Conservation (phyloP, 768 basidiomycete species). For the Boletus fagicola region DNA sequence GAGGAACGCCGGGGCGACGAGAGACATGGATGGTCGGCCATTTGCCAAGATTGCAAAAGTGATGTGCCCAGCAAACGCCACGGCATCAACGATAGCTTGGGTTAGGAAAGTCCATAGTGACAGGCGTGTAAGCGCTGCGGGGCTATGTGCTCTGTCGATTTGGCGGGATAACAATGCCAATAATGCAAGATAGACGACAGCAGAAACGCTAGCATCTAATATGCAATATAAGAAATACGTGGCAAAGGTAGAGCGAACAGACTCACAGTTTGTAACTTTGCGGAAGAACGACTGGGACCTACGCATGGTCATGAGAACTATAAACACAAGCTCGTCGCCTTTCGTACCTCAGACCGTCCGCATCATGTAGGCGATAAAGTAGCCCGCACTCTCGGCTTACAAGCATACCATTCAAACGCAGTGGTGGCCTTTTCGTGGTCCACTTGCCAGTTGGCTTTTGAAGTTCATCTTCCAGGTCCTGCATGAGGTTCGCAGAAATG, state of each 20-base stretch:
- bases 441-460: slow-evolving; percentile 71
- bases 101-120: slow-evolving; percentile 82
- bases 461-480: slow-evolving; percentile 70
- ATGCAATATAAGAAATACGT: slow-evolving; percentile 5
- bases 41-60: slow-evolving; percentile 86
- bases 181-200: slow-evolving; percentile 62
- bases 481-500: slow-evolving; percentile 55
- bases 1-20: slow-evolving; percentile 82
- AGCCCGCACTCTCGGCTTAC: slow-evolving; percentile 82
- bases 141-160: slow-evolving; percentile 70
- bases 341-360: slow-evolving; percentile 65
- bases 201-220: slow-evolving; percentile 71
- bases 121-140: slow-evolving; percentile 72
- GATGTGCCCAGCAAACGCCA: slow-evolving; percentile 85
- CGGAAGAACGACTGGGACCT: slow-evolving; percentile 67
- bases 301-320: background rate
- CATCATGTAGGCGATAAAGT: slow-evolving; percentile 61
- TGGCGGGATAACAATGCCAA: slow-evolving; percentile 72
- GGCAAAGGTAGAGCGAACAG: background rate
- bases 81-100: slow-evolving; percentile 76
- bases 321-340: background rate
- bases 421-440: slow-evolving; percentile 54
- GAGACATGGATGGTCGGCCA: slow-evolving; percentile 74
- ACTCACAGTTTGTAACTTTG: slow-evolving; percentile 66
- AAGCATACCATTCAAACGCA: slow-evolving; percentile 61